Evolutionary conservation across 495 filamentous ascomycete species (phyloP).

Genomic region (Xylaria grammica): DNA sequence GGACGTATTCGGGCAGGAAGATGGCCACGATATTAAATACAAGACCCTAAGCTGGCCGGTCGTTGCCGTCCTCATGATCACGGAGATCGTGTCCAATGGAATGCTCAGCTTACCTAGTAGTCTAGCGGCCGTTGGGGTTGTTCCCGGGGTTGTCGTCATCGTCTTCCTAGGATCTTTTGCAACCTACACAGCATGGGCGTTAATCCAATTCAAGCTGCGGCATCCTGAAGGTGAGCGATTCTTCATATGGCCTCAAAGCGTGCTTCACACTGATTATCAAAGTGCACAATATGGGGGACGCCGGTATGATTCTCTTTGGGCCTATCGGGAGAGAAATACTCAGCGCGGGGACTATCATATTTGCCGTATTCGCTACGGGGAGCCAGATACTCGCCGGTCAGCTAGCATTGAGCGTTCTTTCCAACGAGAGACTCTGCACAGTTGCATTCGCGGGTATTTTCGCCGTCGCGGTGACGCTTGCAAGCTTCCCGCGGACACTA

Average conservation of each 20-base stretch:
- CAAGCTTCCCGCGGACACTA: constrained; percentile 65
- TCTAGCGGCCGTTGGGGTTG: constrained; percentile 60
- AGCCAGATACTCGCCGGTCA: constrained; percentile 69
- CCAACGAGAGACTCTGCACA: constrained; percentile 62
- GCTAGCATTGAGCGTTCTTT: constrained; percentile 66
- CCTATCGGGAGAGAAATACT: constrained; percentile 63
- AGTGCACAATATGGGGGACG: constrained; percentile 69
- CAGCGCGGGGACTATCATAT: constrained; percentile 60
- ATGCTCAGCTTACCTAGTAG: constrained; percentile 63
- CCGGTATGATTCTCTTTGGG: constrained; percentile 63
- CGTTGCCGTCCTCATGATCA: constrained; percentile 64
- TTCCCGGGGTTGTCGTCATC: constrained; percentile 56
- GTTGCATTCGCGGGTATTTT: constrained; percentile 65
- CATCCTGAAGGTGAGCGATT: constrained; percentile 41
- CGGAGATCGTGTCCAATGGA: constrained; percentile 66
- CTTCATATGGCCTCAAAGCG: not conserved
- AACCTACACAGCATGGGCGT: constrained; percentile 70
- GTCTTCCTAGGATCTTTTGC: constrained; percentile 58
- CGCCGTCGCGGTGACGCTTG: constrained; percentile 56
- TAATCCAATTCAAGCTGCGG: constrained; percentile 68
- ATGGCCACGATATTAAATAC: constrained; percentile 57
- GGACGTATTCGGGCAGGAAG: constrained; percentile 36
- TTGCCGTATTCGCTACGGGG: constrained; percentile 72
- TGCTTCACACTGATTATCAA: constrained; percentile 37
- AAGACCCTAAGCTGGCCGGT: constrained; percentile 62